These are phyloP conservation scores for Nitzschia palea DNA, from an alignment of 108 stramenopile species.

Conservation along the genomic window DNA sequence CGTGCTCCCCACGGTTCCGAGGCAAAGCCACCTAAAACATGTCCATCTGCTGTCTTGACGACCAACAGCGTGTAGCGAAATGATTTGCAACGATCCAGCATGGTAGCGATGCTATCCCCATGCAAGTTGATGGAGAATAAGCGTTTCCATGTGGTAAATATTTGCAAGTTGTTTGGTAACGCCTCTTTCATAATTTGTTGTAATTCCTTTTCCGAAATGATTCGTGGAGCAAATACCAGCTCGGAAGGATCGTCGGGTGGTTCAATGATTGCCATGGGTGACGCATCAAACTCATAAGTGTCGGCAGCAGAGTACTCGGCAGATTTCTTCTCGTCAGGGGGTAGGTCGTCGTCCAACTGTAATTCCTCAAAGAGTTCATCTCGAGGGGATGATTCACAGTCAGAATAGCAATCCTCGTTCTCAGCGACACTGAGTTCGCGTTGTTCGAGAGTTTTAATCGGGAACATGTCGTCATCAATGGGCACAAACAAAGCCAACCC, in stretches of 20 bases:
- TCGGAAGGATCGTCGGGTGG: conserved; percentile 1
- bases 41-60: conserved; percentile 29
- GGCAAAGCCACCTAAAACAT: conserved; percentile 46
- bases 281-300: too few relatives aligned
- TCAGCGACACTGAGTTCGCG: too few relatives aligned
- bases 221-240: conserved; percentile 10
- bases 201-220: conserved; percentile 24
- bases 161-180: conserved; percentile 17
- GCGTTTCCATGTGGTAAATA: conserved; percentile 31
- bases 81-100: conserved; percentile 16
- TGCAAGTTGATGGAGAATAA: conserved; percentile 37
- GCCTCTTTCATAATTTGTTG: conserved; percentile 15
- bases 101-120: conserved; percentile 35
- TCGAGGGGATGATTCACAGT: too few relatives aligned
- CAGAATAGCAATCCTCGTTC: too few relatives aligned
- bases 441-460: too few relatives aligned
- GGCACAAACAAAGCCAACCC: conserved; percentile 25
- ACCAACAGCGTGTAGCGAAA: conserved; percentile 32
- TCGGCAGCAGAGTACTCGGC: too few relatives aligned
- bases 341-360: too few relatives aligned
- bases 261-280: too few relatives aligned
- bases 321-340: too few relatives aligned
- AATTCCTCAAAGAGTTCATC: too few relatives aligned
- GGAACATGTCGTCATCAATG: conserved; percentile 6
- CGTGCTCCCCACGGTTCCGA: conserved; percentile 26